Evolutionary conservation across 2,329 filamentous ascomycete species (phyloP), one percentile per base, ranked within the genome.

Genomic region (Dryadomyces sulphureus): DNA sequence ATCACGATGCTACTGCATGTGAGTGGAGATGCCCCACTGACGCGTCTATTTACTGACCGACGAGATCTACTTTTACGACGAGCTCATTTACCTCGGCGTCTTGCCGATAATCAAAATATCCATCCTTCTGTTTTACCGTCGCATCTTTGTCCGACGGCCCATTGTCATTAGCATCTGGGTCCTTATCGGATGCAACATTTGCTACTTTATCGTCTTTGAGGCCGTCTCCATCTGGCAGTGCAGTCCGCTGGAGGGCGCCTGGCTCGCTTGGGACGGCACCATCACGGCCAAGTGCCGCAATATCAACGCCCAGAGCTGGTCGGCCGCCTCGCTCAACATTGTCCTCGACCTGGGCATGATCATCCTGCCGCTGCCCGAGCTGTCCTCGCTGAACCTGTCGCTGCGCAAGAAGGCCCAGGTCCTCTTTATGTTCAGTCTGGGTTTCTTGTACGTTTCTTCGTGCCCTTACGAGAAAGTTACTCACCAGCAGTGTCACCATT

Each of bases 1-100:
- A 62, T 69, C 45, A 68, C 65, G 1, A 46, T 56, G 3, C 59
- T 67, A 48, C 62, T 69, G 36, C 60, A 62, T 40, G 60, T 58
- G 25, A 53, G 56, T 24, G 30, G 19, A 2, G 11, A 40, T 2
- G 21, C 5, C 12, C n/a, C 39, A 16, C 19, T 5, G 11, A 5
- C 7, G 6, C 16, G 8, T 27, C 4, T 21, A 14, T 22, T 40
- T 14, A 41, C 39, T 14, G 14, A 19, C 1, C 39, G 16, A 9
- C 5, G 16, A 60, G 58, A 35, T 59, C 4, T 60, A 60, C 46
- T 58, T 49, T 42, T 57, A 50, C 46, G 56, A 58, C 43, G 59
- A 57, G 41, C 47, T 61, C 36, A 46, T 61, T 20, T 62, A 59
- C 38, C 54, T 58, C 24, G 51, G 54, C 4, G 50, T 54, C 14